Conservation (phyloP, 345 rosid genomes). For the Acer negundo region DNA sequence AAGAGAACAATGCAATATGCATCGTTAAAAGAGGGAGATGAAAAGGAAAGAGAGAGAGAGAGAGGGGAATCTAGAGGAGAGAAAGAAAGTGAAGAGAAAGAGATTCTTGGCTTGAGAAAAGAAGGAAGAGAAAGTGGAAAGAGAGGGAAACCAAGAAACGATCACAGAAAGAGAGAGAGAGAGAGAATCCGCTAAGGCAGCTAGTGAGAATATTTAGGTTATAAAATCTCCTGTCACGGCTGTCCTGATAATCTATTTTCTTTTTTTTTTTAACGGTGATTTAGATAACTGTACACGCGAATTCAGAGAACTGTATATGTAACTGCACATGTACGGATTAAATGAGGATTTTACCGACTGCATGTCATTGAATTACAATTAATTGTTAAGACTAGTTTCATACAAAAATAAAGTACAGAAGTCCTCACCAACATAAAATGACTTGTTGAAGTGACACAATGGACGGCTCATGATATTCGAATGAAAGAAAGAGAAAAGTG, state of each 20-base stretch:
- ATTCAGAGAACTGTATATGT: no score
- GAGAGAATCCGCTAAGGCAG: conserved; percentile 51
- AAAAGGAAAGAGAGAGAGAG: conserved; percentile 10
- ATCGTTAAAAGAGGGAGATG: conserved; percentile 32
- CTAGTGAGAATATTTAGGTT: neutral
- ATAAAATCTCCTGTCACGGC: no score
- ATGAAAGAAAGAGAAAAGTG: neutral
- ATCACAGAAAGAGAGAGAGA: neutral
- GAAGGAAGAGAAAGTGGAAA: conserved; percentile 42
- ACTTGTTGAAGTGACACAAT: conserved; percentile 29
- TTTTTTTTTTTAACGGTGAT: no score
- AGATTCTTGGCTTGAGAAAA: conserved; percentile 86
- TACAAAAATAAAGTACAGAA: no score
- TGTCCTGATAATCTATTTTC: no score
- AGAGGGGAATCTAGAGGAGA: conserved; percentile 48
- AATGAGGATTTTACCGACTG: no score
- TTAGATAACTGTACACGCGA: no score
- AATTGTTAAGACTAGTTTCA: no score
- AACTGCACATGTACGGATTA: no score
- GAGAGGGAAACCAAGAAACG: neutral
- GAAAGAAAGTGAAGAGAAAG: conserved; percentile 42
- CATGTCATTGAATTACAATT: no score
- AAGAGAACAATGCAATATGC: conserved; percentile 29
- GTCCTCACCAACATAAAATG: no score
- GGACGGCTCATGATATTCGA: conserved; percentile 17